Conservation (phyloP, 768 basidiomycete genomes). For the Termitomyces sp. region DNA sequence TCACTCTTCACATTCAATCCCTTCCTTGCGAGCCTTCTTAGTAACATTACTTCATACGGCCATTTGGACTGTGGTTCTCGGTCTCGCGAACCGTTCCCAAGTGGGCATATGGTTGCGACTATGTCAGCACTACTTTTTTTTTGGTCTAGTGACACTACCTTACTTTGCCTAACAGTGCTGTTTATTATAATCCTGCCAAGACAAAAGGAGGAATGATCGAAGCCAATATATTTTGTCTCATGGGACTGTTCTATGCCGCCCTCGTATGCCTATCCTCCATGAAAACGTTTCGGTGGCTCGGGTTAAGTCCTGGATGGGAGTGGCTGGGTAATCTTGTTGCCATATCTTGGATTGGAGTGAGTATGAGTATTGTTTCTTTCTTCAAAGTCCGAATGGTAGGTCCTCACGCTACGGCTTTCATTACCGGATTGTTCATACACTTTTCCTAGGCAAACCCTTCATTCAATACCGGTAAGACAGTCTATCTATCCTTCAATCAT, state of each 20-base stretch:
- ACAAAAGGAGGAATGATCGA: slow-evolving; percentile 91
- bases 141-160: neutral
- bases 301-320: slow-evolving; percentile 62
- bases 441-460: slow-evolving; percentile 56
- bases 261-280: slow-evolving; percentile 73
- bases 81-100: slow-evolving; percentile 56
- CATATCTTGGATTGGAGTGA: slow-evolving; percentile 77
- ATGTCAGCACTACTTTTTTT: slow-evolving; percentile 49
- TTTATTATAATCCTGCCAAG: slow-evolving; percentile 93
- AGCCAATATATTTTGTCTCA: slow-evolving; percentile 75
- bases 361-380: slow-evolving; percentile 82
- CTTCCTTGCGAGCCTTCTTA: slow-evolving; percentile 61
- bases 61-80: slow-evolving; percentile 25
- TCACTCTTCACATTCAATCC: slow-evolving; percentile 92
- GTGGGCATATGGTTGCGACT: slow-evolving; percentile 90
- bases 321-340: slow-evolving; percentile 70
- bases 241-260: slow-evolving; percentile 64
- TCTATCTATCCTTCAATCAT: neutral
- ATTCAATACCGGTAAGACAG: slow-evolving; percentile 72
- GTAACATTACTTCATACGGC: slow-evolving; percentile 47
- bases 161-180: slow-evolving; percentile 38
- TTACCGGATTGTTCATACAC: neutral
- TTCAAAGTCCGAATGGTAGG: slow-evolving; percentile 82
- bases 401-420: neutral
- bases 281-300: slow-evolving; percentile 75